These are phyloP conservation scores for Aschersonia sp. DNA, from an alignment of 2,329 filamentous ascomycete genomes.

Conservation along the genomic window DNA sequence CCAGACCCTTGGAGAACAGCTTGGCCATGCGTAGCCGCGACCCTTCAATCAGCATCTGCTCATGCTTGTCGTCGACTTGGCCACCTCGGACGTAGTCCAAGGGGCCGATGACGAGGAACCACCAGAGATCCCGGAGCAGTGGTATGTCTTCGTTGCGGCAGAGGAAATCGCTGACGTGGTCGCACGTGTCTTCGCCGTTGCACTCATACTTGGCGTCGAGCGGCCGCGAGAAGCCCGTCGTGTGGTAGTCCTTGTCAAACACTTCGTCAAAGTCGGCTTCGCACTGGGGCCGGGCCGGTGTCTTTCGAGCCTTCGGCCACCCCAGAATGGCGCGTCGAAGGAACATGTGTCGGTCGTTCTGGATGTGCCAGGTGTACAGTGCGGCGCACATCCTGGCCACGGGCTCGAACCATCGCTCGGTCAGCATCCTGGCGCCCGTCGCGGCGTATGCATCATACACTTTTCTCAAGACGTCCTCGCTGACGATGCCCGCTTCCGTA, in stretches of 20 bases:
- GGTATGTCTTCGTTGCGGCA: conserved; percentile 1
- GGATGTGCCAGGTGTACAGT: conserved; percentile 17
- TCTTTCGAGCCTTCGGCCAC: conserved; percentile 14
- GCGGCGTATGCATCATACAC: conserved; percentile 9
- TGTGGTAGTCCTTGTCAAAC: conserved; percentile 12
- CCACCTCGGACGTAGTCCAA: conserved; percentile 8
- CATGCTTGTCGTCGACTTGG: conserved; percentile 5
- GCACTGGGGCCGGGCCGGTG: conserved; percentile 8
- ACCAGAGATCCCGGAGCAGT: conserved; percentile 7
- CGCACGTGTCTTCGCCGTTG: conserved; percentile 8
- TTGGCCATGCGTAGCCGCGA: conserved; percentile 8
- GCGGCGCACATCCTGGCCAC: conserved; percentile 16
- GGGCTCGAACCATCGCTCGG: conserved; percentile 16
- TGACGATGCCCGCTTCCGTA: conserved; percentile 7
- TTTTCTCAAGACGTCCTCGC: conserved; percentile 7
- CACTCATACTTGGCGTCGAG: conserved; percentile 5
- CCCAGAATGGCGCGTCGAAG: conserved; percentile 15
- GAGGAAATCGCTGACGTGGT: conserved; percentile 7
- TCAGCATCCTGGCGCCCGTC: conserved; percentile 13
- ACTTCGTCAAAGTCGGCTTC: conserved; percentile 17
- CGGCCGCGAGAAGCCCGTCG: conserved; percentile 13
- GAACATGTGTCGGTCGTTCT: conserved; percentile 17
- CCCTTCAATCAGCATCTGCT: conserved; percentile 5
- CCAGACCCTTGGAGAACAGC: conserved; percentile 8
- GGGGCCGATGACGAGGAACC: conserved; percentile 6